Evolutionary conservation across 2,329 filamentous ascomycete genomes (phyloP).

Genomic region (Monosporascus sp.): DNA sequence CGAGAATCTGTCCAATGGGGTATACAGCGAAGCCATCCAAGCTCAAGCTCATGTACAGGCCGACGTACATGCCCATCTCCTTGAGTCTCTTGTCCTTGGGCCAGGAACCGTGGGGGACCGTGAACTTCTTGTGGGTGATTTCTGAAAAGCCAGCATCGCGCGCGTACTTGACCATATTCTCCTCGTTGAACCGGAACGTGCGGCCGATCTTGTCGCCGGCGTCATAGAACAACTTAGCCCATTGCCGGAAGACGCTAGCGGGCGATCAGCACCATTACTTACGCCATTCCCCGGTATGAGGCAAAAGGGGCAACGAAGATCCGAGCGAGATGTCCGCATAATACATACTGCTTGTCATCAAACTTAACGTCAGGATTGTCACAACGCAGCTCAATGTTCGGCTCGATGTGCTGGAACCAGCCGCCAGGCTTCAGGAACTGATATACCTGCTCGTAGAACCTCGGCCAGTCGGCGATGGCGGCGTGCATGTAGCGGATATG

Average conservation of each 20-base stretch:
- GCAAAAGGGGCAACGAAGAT: background rate
- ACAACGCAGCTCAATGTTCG: slow-evolving; percentile 6
- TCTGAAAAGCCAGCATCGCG: background rate
- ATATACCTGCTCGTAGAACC: slow-evolving; percentile 12
- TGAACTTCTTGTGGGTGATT: background rate
- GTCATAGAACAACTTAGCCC: too few species aligned
- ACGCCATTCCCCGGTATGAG: too few species aligned
- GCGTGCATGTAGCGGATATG: slow-evolving; percentile 15
- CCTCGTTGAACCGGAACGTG: background rate
- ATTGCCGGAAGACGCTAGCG: too few species aligned
- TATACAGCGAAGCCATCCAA: background rate
- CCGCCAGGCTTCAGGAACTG: slow-evolving; percentile 8
- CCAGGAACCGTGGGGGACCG: background rate
- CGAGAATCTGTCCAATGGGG: background rate
- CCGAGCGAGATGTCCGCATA: background rate
- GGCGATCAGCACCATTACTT: too few species aligned
- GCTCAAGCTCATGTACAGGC: too few species aligned
- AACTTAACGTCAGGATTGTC: slow-evolving; percentile 13
- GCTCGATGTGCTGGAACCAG: slow-evolving; percentile 12
- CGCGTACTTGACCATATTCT: background rate
- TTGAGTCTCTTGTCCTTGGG: background rate
- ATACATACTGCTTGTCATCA: background rate
- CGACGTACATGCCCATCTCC: background rate
- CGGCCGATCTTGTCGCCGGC: too few species aligned
- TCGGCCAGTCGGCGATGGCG: slow-evolving; percentile 14